Evolutionary conservation across 139 green algal species (phyloP).

Genomic region (Nannochloris sp.): DNA sequence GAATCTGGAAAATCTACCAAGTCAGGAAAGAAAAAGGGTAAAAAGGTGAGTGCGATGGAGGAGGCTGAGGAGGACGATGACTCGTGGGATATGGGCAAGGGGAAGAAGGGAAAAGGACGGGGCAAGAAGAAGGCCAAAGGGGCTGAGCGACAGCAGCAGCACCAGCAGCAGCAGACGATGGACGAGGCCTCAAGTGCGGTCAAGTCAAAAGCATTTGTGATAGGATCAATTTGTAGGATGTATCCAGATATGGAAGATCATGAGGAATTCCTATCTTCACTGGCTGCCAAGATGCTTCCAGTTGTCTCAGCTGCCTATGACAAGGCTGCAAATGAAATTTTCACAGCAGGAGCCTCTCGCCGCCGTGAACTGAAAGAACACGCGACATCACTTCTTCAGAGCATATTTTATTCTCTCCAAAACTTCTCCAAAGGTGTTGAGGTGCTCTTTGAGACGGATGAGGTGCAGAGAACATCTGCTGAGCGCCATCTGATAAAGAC

Average conservation of each 20-base stretch:
- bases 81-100: conserved; percentile 27
- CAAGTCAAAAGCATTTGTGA: conserved; percentile 11
- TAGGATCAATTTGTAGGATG: conserved; percentile 30
- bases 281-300: conserved; percentile 40
- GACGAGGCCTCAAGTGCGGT: not conserved
- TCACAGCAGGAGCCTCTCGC: conserved; percentile 62
- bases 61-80: conserved; percentile 44
- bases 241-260: conserved; percentile 39
- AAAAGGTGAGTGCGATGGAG: conserved; percentile 18
- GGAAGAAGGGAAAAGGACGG: conserved; percentile 36
- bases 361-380: conserved; percentile 44
- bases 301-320: conserved; percentile 52
- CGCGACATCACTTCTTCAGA: conserved; percentile 16
- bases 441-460: conserved; percentile 31
- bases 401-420: conserved; percentile 37
- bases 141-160: conserved; percentile 2
- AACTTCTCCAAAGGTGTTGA: conserved; percentile 49
- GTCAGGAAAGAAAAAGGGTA: conserved; percentile 36
- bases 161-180: conserved; percentile 9
- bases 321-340: conserved; percentile 44
- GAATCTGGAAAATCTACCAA: not conserved
- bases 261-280: conserved; percentile 27
- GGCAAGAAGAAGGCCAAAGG: conserved; percentile 14
- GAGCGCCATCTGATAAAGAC: conserved; percentile 57
- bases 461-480: conserved; percentile 25